Base-by-base conservation (phyloP, 192 early-diverging fungal species). In the Coemansia reversa region DNA sequence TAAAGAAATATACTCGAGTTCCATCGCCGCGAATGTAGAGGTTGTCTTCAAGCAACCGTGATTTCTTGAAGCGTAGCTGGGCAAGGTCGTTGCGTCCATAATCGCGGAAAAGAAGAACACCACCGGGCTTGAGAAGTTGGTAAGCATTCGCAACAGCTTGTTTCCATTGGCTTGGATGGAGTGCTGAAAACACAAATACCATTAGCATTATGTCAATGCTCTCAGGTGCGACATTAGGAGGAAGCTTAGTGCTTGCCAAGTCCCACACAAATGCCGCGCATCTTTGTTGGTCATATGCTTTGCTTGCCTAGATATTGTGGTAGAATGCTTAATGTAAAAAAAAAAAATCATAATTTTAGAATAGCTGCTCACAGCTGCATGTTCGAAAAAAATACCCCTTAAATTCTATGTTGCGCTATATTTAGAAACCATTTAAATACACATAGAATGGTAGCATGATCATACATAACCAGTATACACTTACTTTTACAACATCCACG, bases 21-120 rank as follows among this genome's bases (percentile, higher is more conserved):
- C 89, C 87, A 70, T 92, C 92, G 42, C 92, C 92, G 33, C 92
- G 84, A 62, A 88, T 84, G 70, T 93, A 93, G 60, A 93, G 87
- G 79, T 92, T 91, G 53, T 86, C 86, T 14, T 87, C 84, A 11
- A 93, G 74, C 60, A 90, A 65, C 7, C 92, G 78, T 39, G 83
- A 82, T 39, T 83, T 79, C 65, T 93, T 93, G 74, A 93, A 89
- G 18, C 92, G 83, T 45, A 93, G 72, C 75, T 93, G 92, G 6
- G 92, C 84, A 33, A 93, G 82, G 63, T 93, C 92, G 63, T 92
- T 88, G 11, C 92, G 81, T 16, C 89, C 92, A 59, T 93, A 93
- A 77, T 93, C 92, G 45, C 92, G 79, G 71, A 93, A 91, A 29
- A 91, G 68, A 14, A 92, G 61, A 9, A 90, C 58, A 4, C 92